phyloP scores from a whole-genome alignment of 768 basidiomycete genomes.

The Panaeolus papilionaceus region DNA sequence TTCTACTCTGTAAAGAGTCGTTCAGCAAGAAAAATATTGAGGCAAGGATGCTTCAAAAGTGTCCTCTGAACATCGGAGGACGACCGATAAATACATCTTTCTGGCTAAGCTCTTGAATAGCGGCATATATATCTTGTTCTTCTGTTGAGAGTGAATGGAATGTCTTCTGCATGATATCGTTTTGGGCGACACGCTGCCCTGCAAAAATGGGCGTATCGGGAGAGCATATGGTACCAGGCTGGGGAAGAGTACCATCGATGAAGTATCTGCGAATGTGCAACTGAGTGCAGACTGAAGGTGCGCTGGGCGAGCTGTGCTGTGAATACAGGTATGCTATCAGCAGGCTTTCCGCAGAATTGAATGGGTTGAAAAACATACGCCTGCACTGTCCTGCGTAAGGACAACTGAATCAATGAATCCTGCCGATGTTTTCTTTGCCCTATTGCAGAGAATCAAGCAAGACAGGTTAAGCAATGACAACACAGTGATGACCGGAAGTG shows the following conservation, averaged over 20 bases:
- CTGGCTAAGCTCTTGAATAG: constrained; percentile 1
- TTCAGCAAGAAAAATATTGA: too few species aligned
- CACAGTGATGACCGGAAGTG: too few species aligned
- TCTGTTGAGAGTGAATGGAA: background rate
- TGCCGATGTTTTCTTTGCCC: constrained; percentile 45
- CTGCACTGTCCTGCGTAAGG: constrained; percentile 47
- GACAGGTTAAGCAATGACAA: constrained; percentile 20
- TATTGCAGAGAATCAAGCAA: constrained; percentile 28
- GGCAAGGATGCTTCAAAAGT: background rate
- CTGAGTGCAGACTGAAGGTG: constrained; percentile 39
- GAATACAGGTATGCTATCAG: background rate
- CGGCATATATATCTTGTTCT: background rate
- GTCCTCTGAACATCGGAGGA: background rate
- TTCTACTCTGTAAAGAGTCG: too few species aligned
- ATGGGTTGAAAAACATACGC: constrained; percentile 32
- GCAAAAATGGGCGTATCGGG: background rate
- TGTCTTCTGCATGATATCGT: background rate
- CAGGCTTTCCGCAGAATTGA: background rate
- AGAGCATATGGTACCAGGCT: constrained; percentile 41
- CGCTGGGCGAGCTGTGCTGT: constrained; percentile 41
- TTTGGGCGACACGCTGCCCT: background rate
- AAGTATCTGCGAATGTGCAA: constrained; percentile 45
- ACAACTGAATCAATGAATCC: constrained; percentile 45
- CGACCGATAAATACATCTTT: background rate
- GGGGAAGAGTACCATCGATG: constrained; percentile 42